Evolutionary conservation across 495 filamentous ascomycete species (phyloP).

Genomic region (Cercophora samala): DNA sequence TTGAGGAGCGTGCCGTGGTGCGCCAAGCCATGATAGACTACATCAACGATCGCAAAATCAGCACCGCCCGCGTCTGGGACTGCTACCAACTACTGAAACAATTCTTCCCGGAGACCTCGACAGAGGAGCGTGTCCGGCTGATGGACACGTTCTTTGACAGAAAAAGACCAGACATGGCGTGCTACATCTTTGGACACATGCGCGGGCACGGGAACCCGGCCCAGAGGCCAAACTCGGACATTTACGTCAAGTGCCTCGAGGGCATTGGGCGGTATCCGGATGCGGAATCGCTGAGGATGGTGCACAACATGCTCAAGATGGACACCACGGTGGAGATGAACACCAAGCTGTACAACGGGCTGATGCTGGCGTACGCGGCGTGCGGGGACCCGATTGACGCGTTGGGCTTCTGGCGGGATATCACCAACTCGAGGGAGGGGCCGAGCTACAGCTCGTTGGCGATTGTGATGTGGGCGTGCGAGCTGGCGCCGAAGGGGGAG

Average conservation of each 20-base stretch:
- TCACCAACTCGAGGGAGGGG: conserved; percentile 72
- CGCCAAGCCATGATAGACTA: conserved; percentile 62
- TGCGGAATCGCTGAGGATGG: conserved; percentile 60
- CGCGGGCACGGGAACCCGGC: conserved; percentile 56
- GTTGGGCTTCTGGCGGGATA: conserved; percentile 76
- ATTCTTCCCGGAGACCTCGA: conserved; percentile 71
- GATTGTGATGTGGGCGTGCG: conserved; percentile 74
- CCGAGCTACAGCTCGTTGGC: conserved; percentile 74
- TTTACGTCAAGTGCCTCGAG: conserved; percentile 72
- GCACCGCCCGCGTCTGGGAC: conserved; percentile 68
- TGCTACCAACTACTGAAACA: conserved; percentile 71
- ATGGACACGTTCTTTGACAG: conserved; percentile 84
- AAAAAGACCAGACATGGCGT: conserved; percentile 73
- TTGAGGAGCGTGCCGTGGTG: conserved; percentile 60
- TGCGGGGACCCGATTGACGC: conserved; percentile 62
- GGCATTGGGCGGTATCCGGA: conserved; percentile 68
- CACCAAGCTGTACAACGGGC: conserved; percentile 70
- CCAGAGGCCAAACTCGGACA: conserved; percentile 62
- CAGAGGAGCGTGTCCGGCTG: conserved; percentile 59
- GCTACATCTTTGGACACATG: conserved; percentile 86
- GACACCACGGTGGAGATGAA: conserved; percentile 73
- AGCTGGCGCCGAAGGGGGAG: conserved; percentile 59
- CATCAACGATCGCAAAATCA: conserved; percentile 58
- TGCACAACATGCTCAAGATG: conserved; percentile 91
- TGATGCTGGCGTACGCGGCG: conserved; percentile 80